Conservation (phyloP, 345 rosid genomes). For the Citrus inodora region DNA sequence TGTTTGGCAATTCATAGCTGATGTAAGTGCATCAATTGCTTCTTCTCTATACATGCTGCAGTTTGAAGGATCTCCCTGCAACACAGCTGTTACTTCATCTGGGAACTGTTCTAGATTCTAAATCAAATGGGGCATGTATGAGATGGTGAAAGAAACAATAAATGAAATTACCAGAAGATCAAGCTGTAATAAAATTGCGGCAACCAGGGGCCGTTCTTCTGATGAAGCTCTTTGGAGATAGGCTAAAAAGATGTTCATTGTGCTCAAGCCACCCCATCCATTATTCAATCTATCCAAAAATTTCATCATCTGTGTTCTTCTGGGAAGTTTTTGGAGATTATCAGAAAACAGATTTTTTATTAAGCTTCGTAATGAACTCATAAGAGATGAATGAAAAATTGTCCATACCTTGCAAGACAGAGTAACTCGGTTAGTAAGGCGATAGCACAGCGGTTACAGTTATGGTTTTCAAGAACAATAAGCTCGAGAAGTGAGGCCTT, state of each 20-base stretch:
- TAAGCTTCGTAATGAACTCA: neutral
- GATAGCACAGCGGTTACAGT: constrained; percentile 22
- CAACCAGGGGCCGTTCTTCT: constrained; percentile 50
- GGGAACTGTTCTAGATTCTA: constrained; percentile 14
- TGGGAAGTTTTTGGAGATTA: constrained; percentile 17
- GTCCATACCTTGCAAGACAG: constrained; percentile 44
- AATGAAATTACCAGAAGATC: constrained; percentile 52
- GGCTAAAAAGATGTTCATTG: constrained; percentile 50
- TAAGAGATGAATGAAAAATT: neutral
- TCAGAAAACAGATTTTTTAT: neutral
- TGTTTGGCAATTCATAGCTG: constrained; percentile 35
- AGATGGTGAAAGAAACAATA: neutral
- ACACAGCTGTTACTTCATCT: constrained; percentile 27
- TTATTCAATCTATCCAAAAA: constrained; percentile 32
- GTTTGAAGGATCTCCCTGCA: constrained; percentile 53
- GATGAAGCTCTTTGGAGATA: constrained; percentile 42
- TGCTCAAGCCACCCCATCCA: constrained; percentile 49
- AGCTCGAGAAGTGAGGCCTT: constrained; percentile 51
- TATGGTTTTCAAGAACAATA: constrained; percentile 31
- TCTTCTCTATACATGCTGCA: constrained; percentile 58
- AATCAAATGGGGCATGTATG: neutral
- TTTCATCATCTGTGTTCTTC: constrained; percentile 36
- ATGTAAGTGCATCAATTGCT: constrained; percentile 49
- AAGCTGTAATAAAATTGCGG: constrained; percentile 54
- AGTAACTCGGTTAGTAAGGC: constrained; percentile 45